phyloP scores from a whole-genome alignment of 108 stramenopile genomes.

The Skeletonema potamos region DNA sequence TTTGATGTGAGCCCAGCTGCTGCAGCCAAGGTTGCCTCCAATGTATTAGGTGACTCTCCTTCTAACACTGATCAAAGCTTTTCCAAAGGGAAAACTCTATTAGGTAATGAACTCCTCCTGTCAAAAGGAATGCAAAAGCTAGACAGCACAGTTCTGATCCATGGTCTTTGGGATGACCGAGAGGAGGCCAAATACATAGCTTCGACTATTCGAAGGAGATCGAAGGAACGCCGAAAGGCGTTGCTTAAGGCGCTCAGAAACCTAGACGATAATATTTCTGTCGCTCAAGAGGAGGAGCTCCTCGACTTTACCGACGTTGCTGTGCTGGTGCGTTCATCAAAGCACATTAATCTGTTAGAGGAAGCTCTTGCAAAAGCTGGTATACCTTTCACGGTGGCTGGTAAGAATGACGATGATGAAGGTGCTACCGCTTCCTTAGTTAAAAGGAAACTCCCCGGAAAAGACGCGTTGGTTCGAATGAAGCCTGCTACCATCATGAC shows the following conservation, averaged over 20 bases:
- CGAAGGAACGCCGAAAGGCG: slow-evolving; percentile 36
- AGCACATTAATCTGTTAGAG: slow-evolving; percentile 43
- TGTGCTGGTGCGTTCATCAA: slow-evolving; percentile 52
- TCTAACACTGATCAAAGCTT: not conserved
- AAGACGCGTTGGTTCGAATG: slow-evolving; percentile 34
- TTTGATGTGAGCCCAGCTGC: slow-evolving; percentile 50
- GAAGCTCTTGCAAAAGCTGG: slow-evolving; percentile 39
- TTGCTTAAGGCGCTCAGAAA: slow-evolving; percentile 34
- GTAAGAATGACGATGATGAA: slow-evolving; percentile 6
- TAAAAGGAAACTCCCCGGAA: slow-evolving; percentile 3
- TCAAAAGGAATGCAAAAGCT: slow-evolving; percentile 40
- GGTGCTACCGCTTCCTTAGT: not conserved
- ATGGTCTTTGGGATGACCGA: slow-evolving; percentile 57
- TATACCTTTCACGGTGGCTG: slow-evolving; percentile 37
- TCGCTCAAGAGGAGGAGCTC: slow-evolving; percentile 8
- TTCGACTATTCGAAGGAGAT: slow-evolving; percentile 41
- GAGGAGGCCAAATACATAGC: slow-evolving; percentile 64
- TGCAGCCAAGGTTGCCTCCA: slow-evolving; percentile 25
- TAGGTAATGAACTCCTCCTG: slow-evolving; percentile 40
- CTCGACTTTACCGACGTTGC: slow-evolving; percentile 54
- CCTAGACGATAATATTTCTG: slow-evolving; percentile 9
- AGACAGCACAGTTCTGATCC: slow-evolving; percentile 44
- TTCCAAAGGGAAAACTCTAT: slow-evolving; percentile 11
- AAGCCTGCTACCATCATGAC: slow-evolving; percentile 60
- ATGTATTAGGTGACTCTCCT: not conserved